Evolutionary conservation across 495 filamentous ascomycete genomes (phyloP), one percentile per base, ranked within the genome.

Genomic region (Aspergillus egyptiacus): DNA sequence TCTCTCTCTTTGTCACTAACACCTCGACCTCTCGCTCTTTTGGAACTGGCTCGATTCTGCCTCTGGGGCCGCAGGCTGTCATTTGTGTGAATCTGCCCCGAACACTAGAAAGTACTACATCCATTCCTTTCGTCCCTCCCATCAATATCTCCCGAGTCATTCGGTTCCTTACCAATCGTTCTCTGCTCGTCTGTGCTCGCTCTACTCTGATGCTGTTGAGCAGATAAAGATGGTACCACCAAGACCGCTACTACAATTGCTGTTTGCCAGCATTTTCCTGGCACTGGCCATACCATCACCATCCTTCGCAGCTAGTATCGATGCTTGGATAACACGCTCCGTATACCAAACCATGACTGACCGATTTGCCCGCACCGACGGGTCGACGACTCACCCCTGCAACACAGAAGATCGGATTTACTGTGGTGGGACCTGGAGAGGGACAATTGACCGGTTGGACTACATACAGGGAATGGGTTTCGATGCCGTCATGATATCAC

Each of bases 401-500:
- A 66, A 68, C 36, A 57, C 60, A 5, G 64, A 58, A n/a, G 58
- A 54, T 19, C 65, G 65, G 0, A 46, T 73, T 35, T 89, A 89
- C 65, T 94, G 88, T 51, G 87, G 87, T 39, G 88, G 88, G 1
- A 86, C 80, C 25, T 93, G 80, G 72, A 65, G 68, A 45, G 88
- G 88, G 6, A 79, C 88, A 31, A 81, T 84, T 31, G 72, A 83
- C 24, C 77, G 65, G 0, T 63, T 75, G 3, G 70, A 73, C 46
- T 75, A 75, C 42, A 75, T 93, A 51, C 76, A 89, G 55, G 74
- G 74, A 22, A 86, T 91, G 81, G 86, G 88, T 4, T 91, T 91
- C 50, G 83, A 84, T 49, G 86, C 86, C 7, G 68, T 91, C 22
- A 90, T 86, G 86, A 91, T 91, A 45, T 88, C 85, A 0, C 88